Evolutionary conservation across 805 yeast genomes (phyloP), one percentile per base, ranked within the genome.

Genomic region (Kodamaea neixiangensis): DNA sequence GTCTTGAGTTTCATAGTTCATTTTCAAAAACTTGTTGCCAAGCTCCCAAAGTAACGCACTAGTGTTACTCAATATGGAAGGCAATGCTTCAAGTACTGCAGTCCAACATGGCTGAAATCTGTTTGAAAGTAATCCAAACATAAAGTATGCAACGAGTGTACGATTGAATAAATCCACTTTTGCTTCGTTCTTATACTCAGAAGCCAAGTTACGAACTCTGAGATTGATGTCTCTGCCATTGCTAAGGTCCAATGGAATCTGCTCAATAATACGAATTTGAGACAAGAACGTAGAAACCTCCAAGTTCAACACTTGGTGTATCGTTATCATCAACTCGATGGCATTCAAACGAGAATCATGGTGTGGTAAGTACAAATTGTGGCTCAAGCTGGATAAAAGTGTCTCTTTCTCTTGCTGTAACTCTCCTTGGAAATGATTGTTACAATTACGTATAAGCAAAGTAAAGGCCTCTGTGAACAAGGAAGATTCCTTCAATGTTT

Each of bases 91-190:
- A 48, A 76, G 69, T 1, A 87, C 87, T 4, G 87, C 90, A 15
- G 81, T 78, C 96, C 97, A 91, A 11, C 87, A 77, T 0, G 98
- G 98, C 50, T 89, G 87, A 58, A 93, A 90, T 51, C 81, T 80
- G 31, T 84, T 83, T 3, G 89, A 75, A 40, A 92, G 68, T 53
- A 87, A 76, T 31, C 98, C 98, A 48, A 73, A 62, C 18, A 66
- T 47, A 47, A 58, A 73, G 22, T 62, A 57, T 57, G 87, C 78
- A 35, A 68, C 51, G 7, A 62, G 44, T 5, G 46, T 46, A 14
- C 60, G 54, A 14, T 63, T 66, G 5, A 60, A 38, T 0, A 47
- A 46, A 4, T 61, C 44, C 5, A 56, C 53, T 11, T 48, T 46
- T 9, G 33, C 19, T 73, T 75, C 35, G 13, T 64, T 60, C 39